Conservation (phyloP, 2,329 filamentous ascomycete genomes). For the Nakataea oryzae region DNA sequence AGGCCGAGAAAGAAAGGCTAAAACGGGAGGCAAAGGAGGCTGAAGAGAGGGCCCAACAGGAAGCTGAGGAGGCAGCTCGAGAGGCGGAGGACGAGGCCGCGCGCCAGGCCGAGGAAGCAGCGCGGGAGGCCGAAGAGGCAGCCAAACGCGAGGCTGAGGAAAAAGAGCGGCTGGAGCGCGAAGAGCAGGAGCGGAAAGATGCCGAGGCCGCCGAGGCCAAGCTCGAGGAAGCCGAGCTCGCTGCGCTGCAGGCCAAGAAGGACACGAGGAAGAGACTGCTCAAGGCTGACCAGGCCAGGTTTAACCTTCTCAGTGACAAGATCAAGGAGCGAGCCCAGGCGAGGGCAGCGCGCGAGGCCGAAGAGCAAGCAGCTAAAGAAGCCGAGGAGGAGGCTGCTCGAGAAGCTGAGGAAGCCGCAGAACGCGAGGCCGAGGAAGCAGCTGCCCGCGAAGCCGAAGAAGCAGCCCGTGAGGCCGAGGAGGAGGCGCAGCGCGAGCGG, state of each 20-base stretch:
- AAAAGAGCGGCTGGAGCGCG: conserved; percentile 12
- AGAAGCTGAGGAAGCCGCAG: conserved; percentile 12
- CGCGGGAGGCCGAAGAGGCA: conserved; percentile 27
- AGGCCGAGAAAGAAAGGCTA: conserved; percentile 30
- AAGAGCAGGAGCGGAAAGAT: conserved; percentile 17
- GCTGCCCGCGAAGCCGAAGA: conserved; percentile 10
- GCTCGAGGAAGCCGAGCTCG: conserved; percentile 24
- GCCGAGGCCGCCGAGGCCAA: conserved; percentile 24
- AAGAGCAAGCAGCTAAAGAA: conserved; percentile 2
- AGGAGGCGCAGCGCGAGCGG: conserved; percentile 15
- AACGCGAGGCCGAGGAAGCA: conserved; percentile 16
- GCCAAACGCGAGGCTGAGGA: conserved; percentile 27
- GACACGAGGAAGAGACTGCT: conserved; percentile 16
- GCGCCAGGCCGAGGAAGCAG: conserved; percentile 27
- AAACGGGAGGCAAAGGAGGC: conserved; percentile 25
- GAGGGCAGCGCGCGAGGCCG: conserved; percentile 20
- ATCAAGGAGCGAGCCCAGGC: conserved; percentile 11
- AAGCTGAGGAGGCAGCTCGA: conserved; percentile 18
- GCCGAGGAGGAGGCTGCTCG: conserved; percentile 14
- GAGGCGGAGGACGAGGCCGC: conserved; percentile 21
- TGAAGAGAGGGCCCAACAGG: conserved; percentile 18
- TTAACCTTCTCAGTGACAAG: conserved; percentile 23
- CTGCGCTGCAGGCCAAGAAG: conserved; percentile 17
- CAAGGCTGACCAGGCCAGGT: conserved; percentile 18
- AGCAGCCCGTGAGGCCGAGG: conserved; percentile 8